Base-by-base conservation (phyloP, 2,329 filamentous ascomycete genomes). In the Colletotrichum sp. region DNA sequence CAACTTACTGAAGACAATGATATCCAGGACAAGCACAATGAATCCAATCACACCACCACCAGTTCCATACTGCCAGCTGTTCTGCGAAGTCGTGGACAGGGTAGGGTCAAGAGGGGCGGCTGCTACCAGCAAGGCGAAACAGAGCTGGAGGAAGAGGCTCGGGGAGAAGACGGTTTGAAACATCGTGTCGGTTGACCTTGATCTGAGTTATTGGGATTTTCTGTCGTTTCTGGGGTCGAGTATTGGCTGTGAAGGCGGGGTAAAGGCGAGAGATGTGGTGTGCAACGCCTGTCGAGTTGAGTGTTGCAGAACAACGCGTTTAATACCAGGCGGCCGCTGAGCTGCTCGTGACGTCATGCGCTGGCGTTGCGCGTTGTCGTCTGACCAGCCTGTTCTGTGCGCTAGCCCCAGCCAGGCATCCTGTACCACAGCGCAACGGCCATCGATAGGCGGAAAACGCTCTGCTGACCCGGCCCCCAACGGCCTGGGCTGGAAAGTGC, bases 11-110 rank as follows among this genome's bases (percentile, higher is more conserved):
- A 90, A 92, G 52, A 92, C 90, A 39, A 93, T 88, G 52, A 93
- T 89, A 78, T 93, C 92, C 9, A 93, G 85, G 16, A 93, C 83
- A 30, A 93, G 82, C 6, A 93, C 86, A 71, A 93, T 89, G 79
- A 93, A 90, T 2, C 92, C 92, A 8, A 92, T 64, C 43, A 93
- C 87, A 3, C 92, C 92, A 18, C 92, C 92, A 30, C 92, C 91
- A 3, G 90, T 90, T 55, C 91, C 91, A 64, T 91, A 92, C 72
- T 91, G 88, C 89, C 89, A 91, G 12, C 88, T 83, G 78, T 88
- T 86, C 59, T 82, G 78, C 26, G 78, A 81, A 24, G 82, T 83
- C 9, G 84, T 82, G 16, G 82, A 83, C 39, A 87, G 74, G 65
- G 88, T 88, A 4, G 89, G 89, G 26, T 89, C 84, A 34, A 88